Evolutionary conservation across 1,139 yeast species (phyloP).

Genomic region (Arxiozyma slooffiae): DNA sequence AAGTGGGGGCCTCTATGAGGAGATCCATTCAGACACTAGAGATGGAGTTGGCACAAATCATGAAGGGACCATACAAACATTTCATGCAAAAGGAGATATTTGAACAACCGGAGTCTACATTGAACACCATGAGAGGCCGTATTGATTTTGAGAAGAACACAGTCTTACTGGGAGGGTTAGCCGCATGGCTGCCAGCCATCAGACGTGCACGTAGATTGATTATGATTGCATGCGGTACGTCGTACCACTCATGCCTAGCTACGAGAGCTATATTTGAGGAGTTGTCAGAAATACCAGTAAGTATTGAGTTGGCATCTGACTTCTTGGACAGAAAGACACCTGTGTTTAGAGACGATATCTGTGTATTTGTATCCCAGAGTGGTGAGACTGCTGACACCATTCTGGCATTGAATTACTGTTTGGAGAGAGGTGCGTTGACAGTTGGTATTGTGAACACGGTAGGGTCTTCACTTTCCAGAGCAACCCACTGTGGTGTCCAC

Average conservation of each 20-base stretch:
- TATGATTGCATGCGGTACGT: conserved; percentile 99
- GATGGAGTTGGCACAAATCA: conserved; percentile 92
- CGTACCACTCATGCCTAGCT: conserved; percentile 96
- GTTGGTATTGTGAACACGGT: conserved; percentile 94
- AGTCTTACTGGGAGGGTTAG: conserved; percentile 84
- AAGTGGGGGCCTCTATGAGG: conserved; percentile 82
- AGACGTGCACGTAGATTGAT: conserved; percentile 92
- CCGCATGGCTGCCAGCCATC: conserved; percentile 74
- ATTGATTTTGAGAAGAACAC: conserved; percentile 74
- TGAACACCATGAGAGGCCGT: conserved; percentile 99
- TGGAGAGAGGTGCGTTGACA: conserved; percentile 93
- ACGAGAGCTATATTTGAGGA: conserved; percentile 95
- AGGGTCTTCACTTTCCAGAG: conserved; percentile 92
- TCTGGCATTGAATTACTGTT: conserved; percentile 89
- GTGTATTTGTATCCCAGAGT: conserved; percentile 95
- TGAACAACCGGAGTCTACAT: conserved; percentile 97
- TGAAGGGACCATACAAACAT: conserved; percentile 94
- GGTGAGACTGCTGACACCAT: conserved; percentile 99
- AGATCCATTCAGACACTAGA: conserved; percentile 95
- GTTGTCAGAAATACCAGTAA: conserved; percentile 89
- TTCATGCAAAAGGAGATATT: conserved; percentile 98
- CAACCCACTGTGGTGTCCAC: conserved; percentile 98
- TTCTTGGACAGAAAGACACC: conserved; percentile 93
- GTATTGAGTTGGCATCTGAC: conserved; percentile 95
- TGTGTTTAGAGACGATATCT: conserved; percentile 94